Base-by-base conservation (phyloP, 139 green algal species). In the Picochlorum sp. region DNA sequence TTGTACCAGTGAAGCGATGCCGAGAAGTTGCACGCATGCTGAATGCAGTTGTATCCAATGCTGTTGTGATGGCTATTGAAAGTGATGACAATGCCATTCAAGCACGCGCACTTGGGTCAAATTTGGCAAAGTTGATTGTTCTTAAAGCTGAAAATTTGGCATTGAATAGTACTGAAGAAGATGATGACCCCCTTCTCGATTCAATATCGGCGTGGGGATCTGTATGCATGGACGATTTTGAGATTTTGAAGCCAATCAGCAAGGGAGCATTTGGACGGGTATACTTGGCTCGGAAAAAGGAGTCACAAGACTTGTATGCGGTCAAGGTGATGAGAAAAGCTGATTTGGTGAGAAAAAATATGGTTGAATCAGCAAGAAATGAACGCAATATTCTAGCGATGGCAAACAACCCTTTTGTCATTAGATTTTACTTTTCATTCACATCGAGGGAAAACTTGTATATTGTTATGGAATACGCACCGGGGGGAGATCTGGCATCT, bases 381-480 rank as follows among this genome's bases (percentile, higher is more conserved):
- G 92, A 98, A 81, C 83, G 89, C 56, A 94, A 97, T 83, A 96
- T 96, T 61, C 71, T 97, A 21, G 82, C 87, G 13, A 83, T 92
- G 74, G 84, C 85, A 50, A 87, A 87, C 75, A 92, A 92, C 73
- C 87, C 87, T 7, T 91, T 92, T 64, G 84, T 95, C 45, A 82
- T 96, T 21, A 84, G 86, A 49, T 96, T 95, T 66, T 97, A 89
- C 71, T 96, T 95, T 79, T 84, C 69, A 20, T 97, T 97, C 80
- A 93, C 89, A 28, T 87, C 69, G 13, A 71, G 73, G 16, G 79
- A 94, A 58, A 95, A 96, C 77, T 71, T 98, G 56, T 98, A 97
- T 78, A 87, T 98, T 41, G 92, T 98, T 15, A 98, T 98, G 90
- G 92, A 98, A 79, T 98, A 97, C 72, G 62, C 88, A 13, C 86